Evolutionary conservation across 768 basidiomycete genomes (phyloP).

Genomic region (Rhodotorula babjevae): DNA sequence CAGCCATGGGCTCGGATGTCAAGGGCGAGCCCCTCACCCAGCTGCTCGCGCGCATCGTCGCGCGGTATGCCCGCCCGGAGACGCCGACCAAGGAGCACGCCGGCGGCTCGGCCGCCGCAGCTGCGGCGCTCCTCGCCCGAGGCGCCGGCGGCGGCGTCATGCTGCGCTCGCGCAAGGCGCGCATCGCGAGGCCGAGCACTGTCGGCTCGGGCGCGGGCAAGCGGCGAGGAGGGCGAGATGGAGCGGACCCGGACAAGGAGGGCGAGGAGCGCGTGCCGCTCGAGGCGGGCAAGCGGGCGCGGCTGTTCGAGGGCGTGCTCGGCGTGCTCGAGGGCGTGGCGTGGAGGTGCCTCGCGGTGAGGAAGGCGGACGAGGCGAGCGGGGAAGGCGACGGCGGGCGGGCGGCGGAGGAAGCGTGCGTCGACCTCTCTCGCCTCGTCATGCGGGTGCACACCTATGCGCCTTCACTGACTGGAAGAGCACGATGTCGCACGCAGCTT

Average conservation of each 20-base stretch:
- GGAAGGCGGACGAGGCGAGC: neutral
- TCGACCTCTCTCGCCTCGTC: neutral
- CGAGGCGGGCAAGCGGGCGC: slow-evolving; percentile 11
- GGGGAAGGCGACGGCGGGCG: neutral
- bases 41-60: slow-evolving; percentile 6
- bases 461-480: too few relatives aligned
- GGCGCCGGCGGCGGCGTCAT: too few relatives aligned
- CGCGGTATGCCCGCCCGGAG: slow-evolving; percentile 9
- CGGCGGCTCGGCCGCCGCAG: neutral
- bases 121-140: neutral
- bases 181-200: neutral
- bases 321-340: slow-evolving; percentile 29
- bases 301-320: slow-evolving; percentile 3
- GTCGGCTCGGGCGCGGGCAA: too few relatives aligned
- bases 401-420: slow-evolving; percentile 14
- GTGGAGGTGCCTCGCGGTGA: slow-evolving; percentile 11
- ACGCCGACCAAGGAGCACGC: neutral
- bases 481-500: neutral
- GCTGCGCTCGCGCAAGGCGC: slow-evolving; percentile 2
- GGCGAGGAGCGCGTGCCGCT: slow-evolving; percentile 4
- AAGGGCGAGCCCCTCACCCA: neutral
- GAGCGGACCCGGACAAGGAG: neutral
- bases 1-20: too few relatives aligned
- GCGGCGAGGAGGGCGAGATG: neutral
- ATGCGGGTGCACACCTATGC: too few relatives aligned